Base-by-base conservation (phyloP, 2,329 filamentous ascomycete genomes). In the Fusarium miscanthi region DNA sequence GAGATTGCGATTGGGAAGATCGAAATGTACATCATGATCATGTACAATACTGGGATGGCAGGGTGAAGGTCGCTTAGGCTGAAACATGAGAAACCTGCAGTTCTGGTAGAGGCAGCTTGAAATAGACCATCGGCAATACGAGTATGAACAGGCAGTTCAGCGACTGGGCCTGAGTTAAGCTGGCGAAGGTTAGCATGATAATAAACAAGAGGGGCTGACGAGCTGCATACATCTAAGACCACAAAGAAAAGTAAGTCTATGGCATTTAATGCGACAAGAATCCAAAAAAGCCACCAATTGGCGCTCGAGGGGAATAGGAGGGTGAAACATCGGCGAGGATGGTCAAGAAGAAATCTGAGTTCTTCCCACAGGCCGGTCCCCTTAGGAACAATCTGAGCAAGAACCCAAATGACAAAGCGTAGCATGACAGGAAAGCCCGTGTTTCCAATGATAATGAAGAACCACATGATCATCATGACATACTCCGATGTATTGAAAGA, bases 21-120 rank as follows among this genome's bases (percentile, higher is more conserved):
- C 64, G 95, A 97, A 70, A 98, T 97, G 82, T 98, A 98, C 96
- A 98, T 98, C 96, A 98, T 98, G 81, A 98, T 91, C 82, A 98
- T 86, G 83, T 98, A 98, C 30, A 94, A 94, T 19, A 97, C 94
- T 77, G 97, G 95, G 64, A 98, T 94, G 6, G 93, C 96, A 2
- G 96, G 95, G 74, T 98, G 95, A 4, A 99, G 85, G 1, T 88
- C 84, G 4, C 92, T 85, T 42, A 98, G 84, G 79, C 92, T 94
- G 75, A 98, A 89, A 35, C 93, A 93, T 2, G 93, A 87, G 78
- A 98, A 97, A 0, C 96, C 95, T 7, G 96, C 95, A 1, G 96
- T 98, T 79, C 96, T 87, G 2, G 95, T 98, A 9, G 94, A 91
- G 1, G 92, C 91, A 3, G 95, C 95, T 81, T 98, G 95, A 79